Conservation (phyloP, 257 asterid species). For the Knoxia roxburghii region DNA sequence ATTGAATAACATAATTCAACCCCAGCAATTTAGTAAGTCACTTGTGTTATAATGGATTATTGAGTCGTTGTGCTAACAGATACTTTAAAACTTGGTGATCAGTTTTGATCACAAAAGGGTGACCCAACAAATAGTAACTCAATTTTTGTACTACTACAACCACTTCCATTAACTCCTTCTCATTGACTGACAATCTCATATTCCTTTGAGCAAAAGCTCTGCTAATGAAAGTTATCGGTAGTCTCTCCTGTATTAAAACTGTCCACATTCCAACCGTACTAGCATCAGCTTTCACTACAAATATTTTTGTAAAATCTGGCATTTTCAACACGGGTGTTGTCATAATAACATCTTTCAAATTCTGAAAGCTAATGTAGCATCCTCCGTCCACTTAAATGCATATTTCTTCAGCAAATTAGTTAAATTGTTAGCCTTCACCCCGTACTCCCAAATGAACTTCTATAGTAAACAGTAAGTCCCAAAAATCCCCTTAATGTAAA, state of each 20-base stretch:
- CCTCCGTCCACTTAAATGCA: too few relatives aligned
- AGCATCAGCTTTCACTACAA: too few relatives aligned
- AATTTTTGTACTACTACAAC: neutral
- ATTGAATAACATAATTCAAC: neutral
- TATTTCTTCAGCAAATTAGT: conserved; percentile 1
- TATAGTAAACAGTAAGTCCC: neutral
- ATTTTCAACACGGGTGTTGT: neutral
- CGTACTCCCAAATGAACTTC: neutral
- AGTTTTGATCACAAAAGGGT: neutral
- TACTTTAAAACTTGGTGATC: neutral
- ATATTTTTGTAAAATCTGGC: neutral
- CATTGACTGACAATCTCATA: neutral
- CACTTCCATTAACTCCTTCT: neutral
- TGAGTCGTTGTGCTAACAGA: neutral
- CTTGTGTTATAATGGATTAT: neutral
- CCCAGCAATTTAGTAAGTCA: neutral
- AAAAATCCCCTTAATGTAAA: neutral
- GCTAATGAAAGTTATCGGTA: neutral
- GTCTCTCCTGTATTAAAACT: neutral
- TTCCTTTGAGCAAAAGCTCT: neutral
- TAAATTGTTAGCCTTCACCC: neutral
- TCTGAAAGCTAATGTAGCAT: too few relatives aligned
- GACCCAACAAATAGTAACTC: neutral
- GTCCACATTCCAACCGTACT: neutral
- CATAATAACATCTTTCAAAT: neutral